Evolutionary conservation across 2,329 filamentous ascomycete species (phyloP), one percentile per base, ranked within the genome.

Genomic region (Talaromyces atroroseus): DNA sequence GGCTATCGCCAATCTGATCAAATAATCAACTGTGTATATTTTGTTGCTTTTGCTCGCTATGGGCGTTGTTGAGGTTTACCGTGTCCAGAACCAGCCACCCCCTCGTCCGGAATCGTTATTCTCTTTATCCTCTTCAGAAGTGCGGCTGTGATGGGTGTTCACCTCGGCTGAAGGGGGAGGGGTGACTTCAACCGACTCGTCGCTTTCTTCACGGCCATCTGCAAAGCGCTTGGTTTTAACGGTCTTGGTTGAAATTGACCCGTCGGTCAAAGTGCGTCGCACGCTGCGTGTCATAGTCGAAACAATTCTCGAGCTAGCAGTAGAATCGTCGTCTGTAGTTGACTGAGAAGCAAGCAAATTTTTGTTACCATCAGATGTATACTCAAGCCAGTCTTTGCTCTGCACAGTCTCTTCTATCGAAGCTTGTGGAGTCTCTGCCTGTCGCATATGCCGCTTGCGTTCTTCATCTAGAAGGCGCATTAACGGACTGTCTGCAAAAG

Each of bases 121-220:
- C 20, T 20, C 18, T 11, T 58, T 56, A 2, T 44, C 36, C 11
- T 51, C 44, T 4, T 49, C 48, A 21, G 36, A 29, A 36, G 21
- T 18, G 11, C 10, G 24, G 12, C 4, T 29, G 8, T 55, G 47
- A n/a, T 42, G 44, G 23, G 23, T 5, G 10, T 36, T 52, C 8
- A 32, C 52, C 38, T 56, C 34, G 23, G 10, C 18, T 14, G 18
- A 11, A 32, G 62, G 61, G 8, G 62, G 64, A 24, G 65, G 62
- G 21, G 65, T 70, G 42, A 64, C 62, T 47, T 83, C 78, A 3
- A 79, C 70, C 7, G 78, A 81, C 61, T 84, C 80, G 8, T 79
- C 77, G 34, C 70, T 81, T 65, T 85, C 82, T 63, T 85, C 83
- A 3, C 77, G 74, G 0, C 83, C 83, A 69, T 86, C 82, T 1